phyloP scores from a whole-genome alignment of 2,329 filamentous ascomycete species.

The Parascedosporium putredinis region DNA sequence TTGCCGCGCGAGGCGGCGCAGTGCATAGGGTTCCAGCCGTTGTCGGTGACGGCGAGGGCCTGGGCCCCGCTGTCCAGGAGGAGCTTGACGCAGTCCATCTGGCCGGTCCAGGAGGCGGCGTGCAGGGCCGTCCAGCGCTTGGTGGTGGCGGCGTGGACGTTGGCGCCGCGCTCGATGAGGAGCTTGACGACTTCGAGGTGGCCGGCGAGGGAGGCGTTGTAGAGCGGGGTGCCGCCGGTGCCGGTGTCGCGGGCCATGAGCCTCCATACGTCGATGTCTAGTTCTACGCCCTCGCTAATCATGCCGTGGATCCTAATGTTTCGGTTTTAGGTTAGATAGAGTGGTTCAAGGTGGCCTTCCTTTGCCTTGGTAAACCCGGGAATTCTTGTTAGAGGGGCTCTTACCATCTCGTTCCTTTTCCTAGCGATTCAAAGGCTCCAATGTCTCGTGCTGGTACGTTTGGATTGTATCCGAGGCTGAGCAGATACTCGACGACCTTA shows the following conservation, averaged over 20 bases:
- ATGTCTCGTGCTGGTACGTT: not conserved
- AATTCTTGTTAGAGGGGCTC: too few species aligned
- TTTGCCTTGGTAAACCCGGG: not conserved
- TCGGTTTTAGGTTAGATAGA: not conserved
- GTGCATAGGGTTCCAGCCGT: not conserved
- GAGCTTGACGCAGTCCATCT: constrained; percentile 5
- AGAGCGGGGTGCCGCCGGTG: not conserved
- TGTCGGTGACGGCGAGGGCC: not conserved
- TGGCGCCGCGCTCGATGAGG: not conserved
- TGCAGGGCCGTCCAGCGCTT: not conserved
- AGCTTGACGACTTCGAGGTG: constrained; percentile 4
- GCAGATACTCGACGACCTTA: not conserved
- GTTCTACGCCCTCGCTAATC: not conserved
- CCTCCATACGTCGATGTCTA: not conserved
- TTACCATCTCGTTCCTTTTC: not conserved
- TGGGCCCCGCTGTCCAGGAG: not conserved
- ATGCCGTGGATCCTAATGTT: not conserved
- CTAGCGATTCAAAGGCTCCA: not conserved
- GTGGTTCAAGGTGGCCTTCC: not conserved
- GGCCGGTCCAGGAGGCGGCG: constrained; percentile 1
- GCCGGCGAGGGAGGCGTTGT: not conserved
- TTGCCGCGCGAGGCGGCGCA: not conserved
- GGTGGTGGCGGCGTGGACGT: not conserved
- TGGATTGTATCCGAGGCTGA: not conserved
- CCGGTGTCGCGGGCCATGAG: not conserved